Conservation (phyloP, 805 yeast genomes). For the Pichia ethanolica region DNA sequence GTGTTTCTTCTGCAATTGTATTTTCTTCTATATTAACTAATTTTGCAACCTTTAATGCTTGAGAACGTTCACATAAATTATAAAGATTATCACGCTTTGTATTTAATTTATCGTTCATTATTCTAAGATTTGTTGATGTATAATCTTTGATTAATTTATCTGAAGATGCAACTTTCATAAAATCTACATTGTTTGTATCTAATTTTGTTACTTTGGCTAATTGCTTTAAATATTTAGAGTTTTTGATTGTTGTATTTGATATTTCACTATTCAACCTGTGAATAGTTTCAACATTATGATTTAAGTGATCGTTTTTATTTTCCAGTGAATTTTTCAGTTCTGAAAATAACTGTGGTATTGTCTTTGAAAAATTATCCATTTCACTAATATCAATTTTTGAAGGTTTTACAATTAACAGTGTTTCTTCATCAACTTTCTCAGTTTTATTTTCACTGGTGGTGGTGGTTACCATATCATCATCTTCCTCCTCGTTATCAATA, state of each 20-base stretch:
- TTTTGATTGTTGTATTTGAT: constrained; percentile 20
- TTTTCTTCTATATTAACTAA: constrained; percentile 48
- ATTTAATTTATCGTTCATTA: constrained; percentile 5
- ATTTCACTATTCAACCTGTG: constrained; percentile 35
- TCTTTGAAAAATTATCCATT: constrained; percentile 15
- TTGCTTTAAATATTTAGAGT: constrained; percentile 13
- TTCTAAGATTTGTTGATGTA: not conserved
- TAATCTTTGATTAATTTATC: constrained; percentile 3
- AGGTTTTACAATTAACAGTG: not conserved
- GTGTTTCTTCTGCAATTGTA: not conserved
- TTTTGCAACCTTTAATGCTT: constrained; percentile 53
- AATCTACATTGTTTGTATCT: not conserved
- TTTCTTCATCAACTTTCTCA: not conserved
- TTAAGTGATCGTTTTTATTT: constrained; percentile 45
- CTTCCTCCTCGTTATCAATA: too few species aligned
- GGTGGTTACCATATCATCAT: too few species aligned
- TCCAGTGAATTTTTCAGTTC: constrained; percentile 19
- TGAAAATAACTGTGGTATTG: constrained; percentile 17
- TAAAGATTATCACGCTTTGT: constrained; percentile 30
- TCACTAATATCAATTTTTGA: constrained; percentile 2
- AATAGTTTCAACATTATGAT: constrained; percentile 39
- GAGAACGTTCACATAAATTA: constrained; percentile 47
- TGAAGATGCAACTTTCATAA: constrained; percentile 4
- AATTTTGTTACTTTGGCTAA: not conserved
- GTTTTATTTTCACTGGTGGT: too few species aligned